Evolutionary conservation across 2,329 filamentous ascomycete genomes (phyloP).

Genomic region (Talaromyces funiculosus): DNA sequence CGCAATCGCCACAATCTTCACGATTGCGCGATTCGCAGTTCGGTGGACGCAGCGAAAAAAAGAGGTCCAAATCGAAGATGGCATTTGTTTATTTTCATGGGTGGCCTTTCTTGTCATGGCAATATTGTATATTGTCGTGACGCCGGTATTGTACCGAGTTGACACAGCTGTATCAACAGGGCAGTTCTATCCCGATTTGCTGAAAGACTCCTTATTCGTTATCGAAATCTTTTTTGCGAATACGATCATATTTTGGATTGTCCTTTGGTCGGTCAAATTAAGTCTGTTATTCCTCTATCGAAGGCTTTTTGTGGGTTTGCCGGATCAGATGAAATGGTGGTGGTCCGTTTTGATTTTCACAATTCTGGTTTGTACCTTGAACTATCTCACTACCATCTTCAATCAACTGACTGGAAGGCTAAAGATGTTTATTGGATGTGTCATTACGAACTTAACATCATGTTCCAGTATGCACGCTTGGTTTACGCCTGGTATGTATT

Average conservation of each 20-base stretch:
- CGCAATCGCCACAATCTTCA: slow-evolving; percentile 16
- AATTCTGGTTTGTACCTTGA: slow-evolving; percentile 24
- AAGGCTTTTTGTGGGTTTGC: slow-evolving; percentile 30
- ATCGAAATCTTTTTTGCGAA: slow-evolving; percentile 37
- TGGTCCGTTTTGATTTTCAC: slow-evolving; percentile 32
- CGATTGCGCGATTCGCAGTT: slow-evolving; percentile 13
- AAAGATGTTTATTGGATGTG: slow-evolving; percentile 33
- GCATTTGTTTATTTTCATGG: slow-evolving; percentile 13
- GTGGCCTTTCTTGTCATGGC: slow-evolving; percentile 25
- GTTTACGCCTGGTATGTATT: slow-evolving; percentile 24
- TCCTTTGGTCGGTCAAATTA: slow-evolving; percentile 39
- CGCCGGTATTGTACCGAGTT: slow-evolving; percentile 30
- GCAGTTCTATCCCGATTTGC: slow-evolving; percentile 24
- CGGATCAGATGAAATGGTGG: slow-evolving; percentile 32
- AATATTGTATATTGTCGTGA: slow-evolving; percentile 32
- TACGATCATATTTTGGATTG: slow-evolving; percentile 35
- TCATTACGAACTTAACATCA: slow-evolving; percentile 31
- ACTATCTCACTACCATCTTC: no score
- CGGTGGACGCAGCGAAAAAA: slow-evolving; percentile 7
- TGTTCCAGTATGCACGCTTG: slow-evolving; percentile 32
- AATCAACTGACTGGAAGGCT: neutral
- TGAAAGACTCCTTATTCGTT: slow-evolving; percentile 26
- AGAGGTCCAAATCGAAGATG: slow-evolving; percentile 13
- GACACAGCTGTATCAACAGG: slow-evolving; percentile 20
- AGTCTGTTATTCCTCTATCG: slow-evolving; percentile 37